Evolutionary conservation across 257 asterid species (phyloP).

Genomic region (Phtheirospermum japonicum): DNA sequence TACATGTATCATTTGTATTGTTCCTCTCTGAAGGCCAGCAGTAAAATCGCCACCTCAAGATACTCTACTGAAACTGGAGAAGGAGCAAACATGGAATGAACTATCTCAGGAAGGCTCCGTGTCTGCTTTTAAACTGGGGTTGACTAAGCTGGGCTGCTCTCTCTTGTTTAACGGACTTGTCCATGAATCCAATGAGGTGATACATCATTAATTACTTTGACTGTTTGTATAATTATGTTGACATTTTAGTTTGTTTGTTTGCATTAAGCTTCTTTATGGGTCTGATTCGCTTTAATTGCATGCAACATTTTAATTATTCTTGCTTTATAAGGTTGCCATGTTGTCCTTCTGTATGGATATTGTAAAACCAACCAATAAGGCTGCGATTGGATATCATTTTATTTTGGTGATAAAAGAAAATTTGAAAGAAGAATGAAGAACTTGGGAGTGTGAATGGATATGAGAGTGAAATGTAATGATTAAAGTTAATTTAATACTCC

Average conservation of each 20-base stretch:
- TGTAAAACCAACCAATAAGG: slow-evolving; percentile 12
- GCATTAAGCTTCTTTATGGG: slow-evolving; percentile 18
- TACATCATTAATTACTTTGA: slow-evolving; percentile 31
- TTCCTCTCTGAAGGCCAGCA: slow-evolving; percentile 54
- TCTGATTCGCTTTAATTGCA: slow-evolving; percentile 18
- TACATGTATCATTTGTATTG: slow-evolving; percentile 25
- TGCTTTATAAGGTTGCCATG: no score
- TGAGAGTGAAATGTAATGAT: no score
- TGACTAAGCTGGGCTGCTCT: slow-evolving; percentile 72
- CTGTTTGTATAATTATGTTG: slow-evolving; percentile 13
- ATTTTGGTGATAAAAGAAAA: no score
- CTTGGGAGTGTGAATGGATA: no score
- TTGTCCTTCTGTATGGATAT: no score
- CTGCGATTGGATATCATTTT: no score
- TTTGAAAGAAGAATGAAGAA: no score
- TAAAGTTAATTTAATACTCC: no score
- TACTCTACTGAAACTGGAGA: slow-evolving; percentile 68
- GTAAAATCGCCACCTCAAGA: slow-evolving; percentile 91
- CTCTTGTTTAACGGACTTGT: slow-evolving; percentile 97
- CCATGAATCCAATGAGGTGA: slow-evolving; percentile 92
- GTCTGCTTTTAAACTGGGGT: slow-evolving; percentile 82
- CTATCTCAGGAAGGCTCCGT: slow-evolving; percentile 68
- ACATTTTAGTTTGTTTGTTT: slow-evolving; percentile 13
- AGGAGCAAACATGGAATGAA: slow-evolving; percentile 63
- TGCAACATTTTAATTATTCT: no score